These are phyloP conservation scores for Epichloe bromicola DNA, from an alignment of 2,329 filamentous ascomycete species.

Conservation along the genomic window DNA sequence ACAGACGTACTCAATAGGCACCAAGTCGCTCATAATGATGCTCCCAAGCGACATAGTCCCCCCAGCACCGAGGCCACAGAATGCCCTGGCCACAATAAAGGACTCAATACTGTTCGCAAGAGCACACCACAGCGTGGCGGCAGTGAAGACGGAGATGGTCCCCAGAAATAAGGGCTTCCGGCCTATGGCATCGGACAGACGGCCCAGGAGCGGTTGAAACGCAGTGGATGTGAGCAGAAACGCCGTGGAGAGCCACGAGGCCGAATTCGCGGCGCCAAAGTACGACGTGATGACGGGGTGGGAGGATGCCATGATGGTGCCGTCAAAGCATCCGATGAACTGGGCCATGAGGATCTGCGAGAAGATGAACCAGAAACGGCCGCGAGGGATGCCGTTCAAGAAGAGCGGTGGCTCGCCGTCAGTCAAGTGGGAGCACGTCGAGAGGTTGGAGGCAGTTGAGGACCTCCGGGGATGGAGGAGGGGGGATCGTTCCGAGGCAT, in stretches of 20 bases:
- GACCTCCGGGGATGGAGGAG: slow-evolving; percentile 9
- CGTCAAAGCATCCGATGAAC: slow-evolving; percentile 55
- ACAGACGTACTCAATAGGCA: slow-evolving; percentile 50
- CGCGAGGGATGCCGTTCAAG: slow-evolving; percentile 32
- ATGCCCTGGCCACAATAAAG: slow-evolving; percentile 56
- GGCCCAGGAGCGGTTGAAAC: slow-evolving; percentile 62
- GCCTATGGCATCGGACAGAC: slow-evolving; percentile 62
- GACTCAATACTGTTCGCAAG: slow-evolving; percentile 52
- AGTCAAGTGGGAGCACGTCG: background rate
- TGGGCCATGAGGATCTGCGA: slow-evolving; percentile 42
- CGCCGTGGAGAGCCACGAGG: slow-evolving; percentile 71
- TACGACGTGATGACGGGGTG: slow-evolving; percentile 74
- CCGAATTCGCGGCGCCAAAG: slow-evolving; percentile 64
- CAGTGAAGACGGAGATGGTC: slow-evolving; percentile 47
- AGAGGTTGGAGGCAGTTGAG: slow-evolving; percentile 4
- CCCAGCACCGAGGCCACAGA: slow-evolving; percentile 62
- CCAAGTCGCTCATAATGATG: slow-evolving; percentile 61
- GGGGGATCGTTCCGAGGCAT: slow-evolving; percentile 13
- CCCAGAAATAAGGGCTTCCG: slow-evolving; percentile 53
- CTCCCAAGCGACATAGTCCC: slow-evolving; percentile 52
- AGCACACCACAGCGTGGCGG: slow-evolving; percentile 57
- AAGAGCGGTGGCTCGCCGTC: slow-evolving; percentile 15
- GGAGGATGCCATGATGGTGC: slow-evolving; percentile 68
- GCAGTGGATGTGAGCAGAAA: slow-evolving; percentile 67
- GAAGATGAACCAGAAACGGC: slow-evolving; percentile 52